Evolutionary conservation across 768 basidiomycete genomes (phyloP), one percentile per base, ranked within the genome.

Genomic region (Hygrophoropsis aurantiaca): DNA sequence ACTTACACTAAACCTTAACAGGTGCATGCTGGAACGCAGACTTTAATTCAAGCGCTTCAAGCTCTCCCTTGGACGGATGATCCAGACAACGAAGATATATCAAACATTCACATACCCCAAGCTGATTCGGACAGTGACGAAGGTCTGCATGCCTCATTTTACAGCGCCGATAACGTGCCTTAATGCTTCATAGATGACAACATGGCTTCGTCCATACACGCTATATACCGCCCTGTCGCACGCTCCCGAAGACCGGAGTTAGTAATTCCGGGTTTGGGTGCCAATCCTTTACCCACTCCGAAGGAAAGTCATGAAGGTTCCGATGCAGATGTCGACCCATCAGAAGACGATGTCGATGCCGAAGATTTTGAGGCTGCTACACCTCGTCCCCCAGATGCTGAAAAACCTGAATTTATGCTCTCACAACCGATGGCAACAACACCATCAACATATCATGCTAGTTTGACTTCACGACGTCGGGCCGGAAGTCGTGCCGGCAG

Each of bases 21-120:
- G 90, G 87, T 93, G 82, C 84, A 88, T 33, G 81, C 84, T 20
- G 90, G 90, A 13, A 93, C 90, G 3, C 91, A 93, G 61, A 88
- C 90, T 3, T 79, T 93, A 41, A 92, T 93, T 32, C 90, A 92
- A 68, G 90, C 88, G 3, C 73, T 93, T 11, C 90, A 92, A 58
- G 90, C 89, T 2, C 73, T 92, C 34, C 91, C 90, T 16, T 88
- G 84, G 85, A 75, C 78, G 26, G 81, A 83, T 33, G 78, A 76
- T 49, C 74, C 78, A 8, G 86, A 90, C 52, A 82, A 81, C 46
- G 84, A 85, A 25, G 85, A 87, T 33, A 87, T 84, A 40, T 65
- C 74, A 23, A 65, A 71, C 49, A 73, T 72, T 30, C 58, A 64
- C 4, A 68, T 66, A 46, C 68, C 74, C 24, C 65, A 65, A 24